A percentile compares a stretch with the other conserved stretches of the same genome.
phyloP scores from a whole-genome alignment of 805 yeast species.

The Lipomyces sp. region DNA sequence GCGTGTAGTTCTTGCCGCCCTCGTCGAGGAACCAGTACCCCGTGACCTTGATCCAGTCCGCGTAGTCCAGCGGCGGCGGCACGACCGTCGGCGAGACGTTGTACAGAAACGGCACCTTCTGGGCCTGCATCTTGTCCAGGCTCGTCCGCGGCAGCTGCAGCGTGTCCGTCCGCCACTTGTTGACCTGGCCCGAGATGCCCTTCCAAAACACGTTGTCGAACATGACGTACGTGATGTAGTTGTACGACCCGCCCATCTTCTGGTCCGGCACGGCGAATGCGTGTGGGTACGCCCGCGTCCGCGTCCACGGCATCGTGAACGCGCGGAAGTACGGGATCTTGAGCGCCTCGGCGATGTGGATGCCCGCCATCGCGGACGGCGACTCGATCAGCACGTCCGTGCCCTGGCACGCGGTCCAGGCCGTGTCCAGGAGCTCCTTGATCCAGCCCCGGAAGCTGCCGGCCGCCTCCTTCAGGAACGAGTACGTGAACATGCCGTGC shows the following conservation, averaged over 20 bases:
- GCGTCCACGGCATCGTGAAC: constrained; percentile 98
- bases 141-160: constrained; percentile 66
- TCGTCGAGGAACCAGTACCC: constrained; percentile 94
- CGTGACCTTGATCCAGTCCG: constrained; percentile 93
- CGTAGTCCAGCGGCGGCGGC: constrained; percentile 90
- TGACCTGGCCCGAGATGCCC: constrained; percentile 82
- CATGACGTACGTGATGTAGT: constrained; percentile 85
- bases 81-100: constrained; percentile 83
- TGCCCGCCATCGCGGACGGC: constrained; percentile 95
- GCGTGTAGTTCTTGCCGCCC: constrained; percentile 50
- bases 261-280: constrained; percentile 94
- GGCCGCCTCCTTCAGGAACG: constrained; percentile 79
- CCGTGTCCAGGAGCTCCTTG: constrained; percentile 58
- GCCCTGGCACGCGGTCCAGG: constrained; percentile 86
- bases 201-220: constrained; percentile 93
- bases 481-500: constrained; percentile 81
- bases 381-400: constrained; percentile 85
- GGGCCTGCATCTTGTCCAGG: constrained; percentile 66
- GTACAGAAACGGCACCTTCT: constrained; percentile 81
- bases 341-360: constrained; percentile 90
- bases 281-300: constrained; percentile 94
- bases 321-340: constrained; percentile 90
- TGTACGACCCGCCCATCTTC: constrained; percentile 88
- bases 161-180: constrained; percentile 75
- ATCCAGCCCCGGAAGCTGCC: constrained; percentile 81